Evolutionary conservation across 2,329 filamentous ascomycete species (phyloP).

Genomic region (Xylaria sp.): DNA sequence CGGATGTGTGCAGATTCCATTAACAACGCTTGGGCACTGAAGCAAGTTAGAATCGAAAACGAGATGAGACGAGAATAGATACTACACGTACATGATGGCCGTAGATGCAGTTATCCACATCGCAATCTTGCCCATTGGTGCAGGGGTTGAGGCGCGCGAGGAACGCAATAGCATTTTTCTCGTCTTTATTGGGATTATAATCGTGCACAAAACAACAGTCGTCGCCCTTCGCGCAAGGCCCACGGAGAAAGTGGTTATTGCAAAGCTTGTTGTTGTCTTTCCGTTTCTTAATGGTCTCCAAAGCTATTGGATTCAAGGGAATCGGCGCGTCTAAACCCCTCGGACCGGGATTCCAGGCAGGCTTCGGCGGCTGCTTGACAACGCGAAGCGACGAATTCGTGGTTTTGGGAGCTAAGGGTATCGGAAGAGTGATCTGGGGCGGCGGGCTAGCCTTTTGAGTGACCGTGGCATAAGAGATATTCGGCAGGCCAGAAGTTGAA

Average conservation of each 20-base stretch:
- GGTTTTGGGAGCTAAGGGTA: conserved; percentile 52
- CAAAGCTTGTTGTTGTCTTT: conserved; percentile 67
- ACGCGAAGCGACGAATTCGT: conserved; percentile 41
- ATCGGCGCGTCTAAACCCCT: conserved; percentile 67
- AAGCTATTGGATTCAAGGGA: conserved; percentile 55
- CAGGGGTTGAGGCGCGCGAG: conserved; percentile 69
- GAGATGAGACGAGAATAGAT: not conserved
- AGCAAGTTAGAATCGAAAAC: conserved; percentile 27
- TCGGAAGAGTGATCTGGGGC: conserved; percentile 56
- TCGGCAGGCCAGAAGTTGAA: conserved; percentile 36
- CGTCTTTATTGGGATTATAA: conserved; percentile 64
- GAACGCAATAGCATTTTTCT: conserved; percentile 66
- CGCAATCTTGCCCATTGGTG: conserved; percentile 67
- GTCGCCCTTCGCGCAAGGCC: conserved; percentile 65
- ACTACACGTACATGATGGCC: conserved; percentile 66
- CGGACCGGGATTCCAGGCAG: conserved; percentile 63
- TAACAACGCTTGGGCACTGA: conserved; percentile 65
- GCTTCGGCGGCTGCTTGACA: conserved; percentile 48
- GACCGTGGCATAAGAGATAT: conserved; percentile 56
- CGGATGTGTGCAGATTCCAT: conserved; percentile 64
- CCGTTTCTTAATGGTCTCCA: conserved; percentile 68
- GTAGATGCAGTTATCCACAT: conserved; percentile 69
- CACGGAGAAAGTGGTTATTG: conserved; percentile 71
- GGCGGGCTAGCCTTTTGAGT: conserved; percentile 57
- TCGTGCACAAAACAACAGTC: conserved; percentile 68